Percentiles rank a stretch among this genome's conserved stretches.
phyloP scores from a whole-genome alignment of 164 flowering plant species.

The Piper longum region DNA sequence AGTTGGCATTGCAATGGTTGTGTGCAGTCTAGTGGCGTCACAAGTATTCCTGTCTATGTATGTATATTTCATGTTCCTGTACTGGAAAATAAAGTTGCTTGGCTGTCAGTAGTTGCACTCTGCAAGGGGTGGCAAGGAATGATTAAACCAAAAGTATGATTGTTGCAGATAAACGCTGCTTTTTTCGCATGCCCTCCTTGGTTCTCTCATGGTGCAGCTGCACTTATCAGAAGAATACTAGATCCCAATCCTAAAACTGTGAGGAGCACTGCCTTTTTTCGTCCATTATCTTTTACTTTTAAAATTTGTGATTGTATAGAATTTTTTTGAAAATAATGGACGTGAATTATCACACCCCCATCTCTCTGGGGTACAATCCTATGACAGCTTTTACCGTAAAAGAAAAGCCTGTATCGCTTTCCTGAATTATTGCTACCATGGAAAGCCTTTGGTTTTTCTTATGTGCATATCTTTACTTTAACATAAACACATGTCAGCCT shows the following conservation, averaged over 20 bases:
- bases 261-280: background rate
- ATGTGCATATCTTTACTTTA: too few relatives aligned
- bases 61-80: background rate
- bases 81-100: too few relatives aligned
- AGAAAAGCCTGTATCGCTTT: too few relatives aligned
- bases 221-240: conserved; percentile 61
- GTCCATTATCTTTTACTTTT: background rate
- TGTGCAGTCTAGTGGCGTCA: background rate
- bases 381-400: too few relatives aligned
- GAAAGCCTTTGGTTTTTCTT: too few relatives aligned
- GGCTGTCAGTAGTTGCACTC: background rate
- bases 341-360: background rate
- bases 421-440: too few relatives aligned
- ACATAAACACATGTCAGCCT: too few relatives aligned
- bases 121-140: background rate
- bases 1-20: background rate
- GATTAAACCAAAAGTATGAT: conserved; percentile 7
- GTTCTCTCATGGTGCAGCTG: conserved; percentile 63
- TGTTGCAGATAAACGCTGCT: conserved; percentile 58
- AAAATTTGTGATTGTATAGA: background rate
- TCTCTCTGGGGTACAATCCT: too few relatives aligned
- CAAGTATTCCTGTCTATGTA: background rate
- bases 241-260: conserved; percentile 85
- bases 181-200: conserved; percentile 72
- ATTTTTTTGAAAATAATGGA: background rate